Base-by-base conservation (phyloP, 2,329 filamentous ascomycete species). In the Hypoxylon sp. region DNA sequence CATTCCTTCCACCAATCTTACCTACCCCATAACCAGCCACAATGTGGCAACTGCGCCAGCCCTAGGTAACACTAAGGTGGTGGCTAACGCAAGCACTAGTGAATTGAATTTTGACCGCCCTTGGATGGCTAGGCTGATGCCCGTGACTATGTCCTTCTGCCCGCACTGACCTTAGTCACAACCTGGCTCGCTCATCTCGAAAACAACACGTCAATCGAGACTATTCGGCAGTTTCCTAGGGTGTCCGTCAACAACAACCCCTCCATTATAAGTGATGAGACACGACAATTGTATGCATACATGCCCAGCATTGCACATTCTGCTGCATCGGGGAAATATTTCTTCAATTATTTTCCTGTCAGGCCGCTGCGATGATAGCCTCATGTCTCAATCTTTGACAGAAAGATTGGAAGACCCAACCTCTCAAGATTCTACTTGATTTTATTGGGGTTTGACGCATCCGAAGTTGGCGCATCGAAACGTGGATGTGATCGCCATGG, bases 171-270 rank as follows among this genome's bases (percentile, higher is more conserved):
- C 50, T 38, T 53, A 69, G 57, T 67, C 50, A 49, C 50, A 62
- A 62, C 60, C 58, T 38, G 50, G 65, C 57, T 65, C 62, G 55
- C 51, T 65, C 63, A 62, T 53, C 64, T 61, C 41, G 45, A 71
- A 71, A 68, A 71, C 68, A 71, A 71, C 68, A 71, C 68, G 63
- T 71, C 57, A 71, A 71, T 71, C 63, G 32, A 63, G 34, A 41
- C 59, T 49, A 63, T 56, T 69, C 65, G 68, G 52, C 57, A 66
- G 41, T 63, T 71, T 62, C 57, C 30, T 55, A 63, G 50, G 43
- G 55, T 62, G 41, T 32, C 43, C 41, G 45, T 60, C 59, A 60
- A 64, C 68, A 38, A 57, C 56, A 60, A 60, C 46, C 61, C 38
- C 45, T 50, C 56, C 48, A 30, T 56, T 32, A 51, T 48, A 21